Base-by-base conservation (phyloP, 768 basidiomycete species). In the Daedaleopsis nitida region DNA sequence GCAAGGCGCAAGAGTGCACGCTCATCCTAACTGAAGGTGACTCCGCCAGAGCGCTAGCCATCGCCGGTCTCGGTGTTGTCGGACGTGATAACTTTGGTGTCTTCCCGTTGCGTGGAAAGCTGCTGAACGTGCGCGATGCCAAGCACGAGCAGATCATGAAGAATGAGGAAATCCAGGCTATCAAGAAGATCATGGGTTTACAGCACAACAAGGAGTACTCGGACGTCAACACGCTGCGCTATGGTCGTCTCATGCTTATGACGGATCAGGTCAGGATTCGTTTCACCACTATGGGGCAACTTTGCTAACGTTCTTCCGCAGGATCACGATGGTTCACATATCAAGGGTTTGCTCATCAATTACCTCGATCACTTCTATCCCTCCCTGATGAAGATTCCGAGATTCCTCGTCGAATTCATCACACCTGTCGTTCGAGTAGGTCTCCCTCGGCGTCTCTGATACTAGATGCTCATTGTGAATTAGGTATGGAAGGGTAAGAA, bases 281-380 rank as follows among this genome's bases (percentile, higher is more conserved):
- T 48, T 24, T 16, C 16, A 37, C 52, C 55, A 49, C 44, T 43
- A 49, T 43, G 1, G 9, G n/a, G 14, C 21, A 21, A 44, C 52
- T 5, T 44, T 9, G 48, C 23, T 39, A 16, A 27, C 59, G 27
- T 11, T 19, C 39, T 5, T 49, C 19, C 52, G 4, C 70, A 97
- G 94, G 97, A 99, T 85, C 94, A 98, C 76, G 97, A 99, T 76
- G 97, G 97, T 54, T 98, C 97, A n/a, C 97, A 99, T 77, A 99
- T 99, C 78, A 99, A 99, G 75, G 97, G 97, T n/a, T 84, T 98
- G 9, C 82, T 99, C 52, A 96, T 99, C 78, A 99, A 99, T 76
- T 98, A 95, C 74, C 78, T 99, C 62, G 97, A 98, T 69, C 91
- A 96, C 72, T 98, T 95, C 74, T 98, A 90, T 74, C 97, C 97